These are phyloP conservation scores for Jackrogersella minutella DNA, from an alignment of 495 filamentous ascomycete genomes.

Conservation along the genomic window DNA sequence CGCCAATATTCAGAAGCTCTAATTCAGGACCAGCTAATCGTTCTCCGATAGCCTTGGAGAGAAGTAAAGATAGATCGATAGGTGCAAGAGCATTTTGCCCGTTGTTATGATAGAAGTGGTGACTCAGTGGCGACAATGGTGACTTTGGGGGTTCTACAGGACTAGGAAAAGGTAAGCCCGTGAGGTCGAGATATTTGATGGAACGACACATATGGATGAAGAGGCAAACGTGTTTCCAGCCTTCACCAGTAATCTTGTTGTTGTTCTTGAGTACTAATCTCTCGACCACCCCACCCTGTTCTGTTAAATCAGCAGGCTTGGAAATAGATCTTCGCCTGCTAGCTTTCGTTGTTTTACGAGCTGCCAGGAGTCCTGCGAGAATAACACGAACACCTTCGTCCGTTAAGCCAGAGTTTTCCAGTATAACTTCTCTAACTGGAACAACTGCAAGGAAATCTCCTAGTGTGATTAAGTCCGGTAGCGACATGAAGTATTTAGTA, in stretches of 20 bases:
- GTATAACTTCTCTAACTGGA: conserved; percentile 80
- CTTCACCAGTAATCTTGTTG: conserved; percentile 84
- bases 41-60: conserved; percentile 78
- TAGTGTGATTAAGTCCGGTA: conserved; percentile 83
- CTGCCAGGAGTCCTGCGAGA: conserved; percentile 84
- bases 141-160: conserved; percentile 39
- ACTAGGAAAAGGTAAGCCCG: conserved; percentile 81
- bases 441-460: conserved; percentile 95
- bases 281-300: conserved; percentile 77
- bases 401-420: conserved; percentile 86
- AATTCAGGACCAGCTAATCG: conserved; percentile 77
- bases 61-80: conserved; percentile 53
- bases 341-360: conserved; percentile 66
- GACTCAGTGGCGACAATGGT: conserved; percentile 13
- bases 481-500: conserved; percentile 80
- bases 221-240: conserved; percentile 89
- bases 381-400: conserved; percentile 88
- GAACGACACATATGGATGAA: conserved; percentile 91
- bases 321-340: conserved; percentile 52
- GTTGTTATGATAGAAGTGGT: conserved; percentile 28
- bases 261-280: conserved; percentile 84
- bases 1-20: conserved; percentile 83
- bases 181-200: conserved; percentile 84
- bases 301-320: conserved; percentile 42
- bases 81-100: conserved; percentile 26